These are phyloP conservation scores for Boletus bicolor DNA, from an alignment of 768 basidiomycete genomes.

Conservation along the genomic window DNA sequence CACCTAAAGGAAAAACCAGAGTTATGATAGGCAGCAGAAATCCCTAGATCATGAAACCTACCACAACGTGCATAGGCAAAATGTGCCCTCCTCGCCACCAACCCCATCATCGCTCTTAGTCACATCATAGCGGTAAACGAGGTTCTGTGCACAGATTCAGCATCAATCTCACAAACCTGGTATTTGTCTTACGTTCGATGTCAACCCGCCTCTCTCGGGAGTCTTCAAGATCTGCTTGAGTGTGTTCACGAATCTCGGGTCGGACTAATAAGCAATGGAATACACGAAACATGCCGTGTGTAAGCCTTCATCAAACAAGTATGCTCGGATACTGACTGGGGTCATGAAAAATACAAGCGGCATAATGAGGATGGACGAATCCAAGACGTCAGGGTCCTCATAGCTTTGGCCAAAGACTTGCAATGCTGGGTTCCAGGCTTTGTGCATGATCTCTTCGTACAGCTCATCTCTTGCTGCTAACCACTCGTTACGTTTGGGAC, in stretches of 20 bases:
- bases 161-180: background rate
- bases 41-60: slow-evolving; percentile 25
- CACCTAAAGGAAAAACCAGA: slow-evolving; percentile 46
- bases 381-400: slow-evolving; percentile 77
- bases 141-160: slow-evolving; percentile 46
- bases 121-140: slow-evolving; percentile 90
- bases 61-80: slow-evolving; percentile 87
- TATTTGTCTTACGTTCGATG: slow-evolving; percentile 60
- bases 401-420: slow-evolving; percentile 85
- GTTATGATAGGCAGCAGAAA: background rate
- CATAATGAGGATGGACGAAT: slow-evolving; percentile 89
- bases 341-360: slow-evolving; percentile 91
- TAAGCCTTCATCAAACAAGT: background rate
- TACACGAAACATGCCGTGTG: background rate
- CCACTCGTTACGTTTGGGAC: slow-evolving; percentile 72
- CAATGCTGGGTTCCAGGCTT: slow-evolving; percentile 75
- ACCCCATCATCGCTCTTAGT: slow-evolving; percentile 86
- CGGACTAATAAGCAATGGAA: slow-evolving; percentile 46
- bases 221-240: slow-evolving; percentile 80
- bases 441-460: slow-evolving; percentile 92
- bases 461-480: slow-evolving; percentile 69
- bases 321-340: slow-evolving; percentile 45
- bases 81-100: slow-evolving; percentile 94
- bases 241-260: slow-evolving; percentile 86
- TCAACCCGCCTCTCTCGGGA: slow-evolving; percentile 87